Evolutionary conservation across 2,329 filamentous ascomycete species (phyloP), one percentile per base, ranked within the genome.

Genomic region (Colletotrichum lindemuthianum): DNA sequence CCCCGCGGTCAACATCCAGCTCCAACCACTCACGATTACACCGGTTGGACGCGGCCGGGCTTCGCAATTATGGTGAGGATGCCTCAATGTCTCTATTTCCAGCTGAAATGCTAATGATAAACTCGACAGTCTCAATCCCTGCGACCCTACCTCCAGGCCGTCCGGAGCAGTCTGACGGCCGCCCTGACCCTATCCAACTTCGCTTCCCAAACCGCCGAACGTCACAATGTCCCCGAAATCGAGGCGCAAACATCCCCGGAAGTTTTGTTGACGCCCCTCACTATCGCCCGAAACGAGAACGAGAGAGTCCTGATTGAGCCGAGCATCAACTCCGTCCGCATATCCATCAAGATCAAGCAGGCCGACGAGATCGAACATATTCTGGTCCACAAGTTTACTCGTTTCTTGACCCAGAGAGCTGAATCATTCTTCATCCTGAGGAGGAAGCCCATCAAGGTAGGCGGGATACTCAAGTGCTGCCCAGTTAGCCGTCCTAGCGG

Each of bases 261-360:
- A 84, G 90, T 98, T 66, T 86, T 99, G 24, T 85, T 99, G 66
- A 97, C 96, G 74, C 94, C 95, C 15, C 83, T 99, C 69, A 93
- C 91, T 34, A 89, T 99, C 71, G 91, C 95, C 68, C 90, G 96
- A 69, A 99, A 99, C 80, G 94, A 98, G 80, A 97, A 97, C 77
- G 96, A 99, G 86, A 90, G 92, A 72, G 95, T 99, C 70, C 84
- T 97, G 67, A 97, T 98, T 76, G 95, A 98, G 82, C 94, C 96
- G 58, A 96, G 92, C 78, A 91, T 98, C 82, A 99, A 99, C 86
- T 96, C 92, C 71, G 92, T 99, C 71, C 91, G 96, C 71, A 92
- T 99, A 74, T 97, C 93, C 86, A 97, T 99, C 82, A 93, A 95
- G 84, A 97, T 99, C 80, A 99, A 99, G 83, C 96, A 99, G 84